Conservation (phyloP, 495 filamentous ascomycete genomes). For the Bombardia bombarda region DNA sequence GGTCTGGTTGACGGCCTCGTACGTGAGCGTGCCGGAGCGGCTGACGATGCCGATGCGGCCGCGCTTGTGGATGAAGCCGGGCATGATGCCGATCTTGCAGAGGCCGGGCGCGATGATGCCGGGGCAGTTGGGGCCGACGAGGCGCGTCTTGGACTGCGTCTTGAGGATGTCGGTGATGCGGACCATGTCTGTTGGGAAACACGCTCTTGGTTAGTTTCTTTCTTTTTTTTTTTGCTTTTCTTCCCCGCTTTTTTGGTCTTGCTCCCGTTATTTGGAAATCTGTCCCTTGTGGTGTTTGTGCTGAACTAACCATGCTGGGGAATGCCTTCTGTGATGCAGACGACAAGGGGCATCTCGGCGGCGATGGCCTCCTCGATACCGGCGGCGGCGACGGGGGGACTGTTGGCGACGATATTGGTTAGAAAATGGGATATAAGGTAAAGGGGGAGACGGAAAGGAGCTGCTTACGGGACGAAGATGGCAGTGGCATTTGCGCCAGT, state of each 20-base stretch:
- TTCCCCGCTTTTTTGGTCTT: not conserved
- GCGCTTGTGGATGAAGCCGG: constrained; percentile 99
- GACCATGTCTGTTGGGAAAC: constrained; percentile 83
- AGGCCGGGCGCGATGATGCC: constrained; percentile 95
- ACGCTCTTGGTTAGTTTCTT: no score
- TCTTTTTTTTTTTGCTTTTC: constrained; percentile 8
- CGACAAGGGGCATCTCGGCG: constrained; percentile 86
- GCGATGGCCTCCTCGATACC: constrained; percentile 95
- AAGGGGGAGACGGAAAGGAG: not conserved
- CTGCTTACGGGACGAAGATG: constrained; percentile 88
- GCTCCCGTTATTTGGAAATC: not conserved
- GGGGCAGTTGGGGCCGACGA: constrained; percentile 97
- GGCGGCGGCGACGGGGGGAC: constrained; percentile 80
- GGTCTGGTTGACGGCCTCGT: constrained; percentile 99
- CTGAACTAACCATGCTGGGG: constrained; percentile 75
- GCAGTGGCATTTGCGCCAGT: constrained; percentile 87
- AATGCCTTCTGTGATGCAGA: constrained; percentile 98
- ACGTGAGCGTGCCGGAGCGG: constrained; percentile 94
- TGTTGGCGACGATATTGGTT: constrained; percentile 21
- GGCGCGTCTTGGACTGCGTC: constrained; percentile 90
- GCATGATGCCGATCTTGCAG: constrained; percentile 99
- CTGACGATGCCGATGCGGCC: constrained; percentile 98
- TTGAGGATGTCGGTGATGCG: constrained; percentile 97
- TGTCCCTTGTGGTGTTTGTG: no score
- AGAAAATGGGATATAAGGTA: constrained; percentile 1